Base-by-base conservation (phyloP, 179 eudicot species). In the Beta macrorhiza region DNA sequence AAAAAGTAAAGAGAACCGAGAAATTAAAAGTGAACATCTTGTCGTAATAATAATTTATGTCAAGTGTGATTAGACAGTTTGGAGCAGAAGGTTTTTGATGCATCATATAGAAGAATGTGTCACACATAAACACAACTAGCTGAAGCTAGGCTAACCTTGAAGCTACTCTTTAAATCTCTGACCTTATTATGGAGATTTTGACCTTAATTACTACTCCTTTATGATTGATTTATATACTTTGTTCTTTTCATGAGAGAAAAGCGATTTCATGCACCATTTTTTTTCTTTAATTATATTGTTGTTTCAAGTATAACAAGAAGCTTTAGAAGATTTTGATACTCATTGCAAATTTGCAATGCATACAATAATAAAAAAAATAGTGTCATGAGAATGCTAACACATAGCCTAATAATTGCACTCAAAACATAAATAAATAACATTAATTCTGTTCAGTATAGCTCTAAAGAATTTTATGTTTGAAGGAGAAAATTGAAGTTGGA, bases 1-100 rank as follows among this genome's bases (percentile, higher is more conserved):
- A 62, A 77, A 65, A 64, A 17, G 56, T 7, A 13, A 58, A 57
- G 78, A 75, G 58, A 75, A 75, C 49, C 65, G 17, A 59, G 32
- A 58, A 57, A 75, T 57, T 37, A 58, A 75, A 75, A 59, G 78
- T 58, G 65, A 73, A 49, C 53, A 7, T 67, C 49, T 81, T 67
- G 79, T 81, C 68, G 68, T 67, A 81, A 75, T 81, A 44, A 81
- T 81, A 44, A 81, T 67, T 81, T 75, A 81, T 81, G 83, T 81
- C 74, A 81, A 81, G 79, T 81, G 75, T 81, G 79, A 76, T 81
- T 67, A 78, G 85, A 82, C 82, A 65, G 85, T 82, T 82, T 72
- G 13, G 58, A 81, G 59, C 74, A 82, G 73, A 67, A 58, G 69
- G 37, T 76, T 62, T 58, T 61, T 72, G 72, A 19, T 67, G 56